Percentiles rank a stretch among this genome's conserved stretches.
These are phyloP conservation scores for Trametes cinnabarina DNA, from an alignment of 768 basidiomycete genomes.

Conservation along the genomic window DNA sequence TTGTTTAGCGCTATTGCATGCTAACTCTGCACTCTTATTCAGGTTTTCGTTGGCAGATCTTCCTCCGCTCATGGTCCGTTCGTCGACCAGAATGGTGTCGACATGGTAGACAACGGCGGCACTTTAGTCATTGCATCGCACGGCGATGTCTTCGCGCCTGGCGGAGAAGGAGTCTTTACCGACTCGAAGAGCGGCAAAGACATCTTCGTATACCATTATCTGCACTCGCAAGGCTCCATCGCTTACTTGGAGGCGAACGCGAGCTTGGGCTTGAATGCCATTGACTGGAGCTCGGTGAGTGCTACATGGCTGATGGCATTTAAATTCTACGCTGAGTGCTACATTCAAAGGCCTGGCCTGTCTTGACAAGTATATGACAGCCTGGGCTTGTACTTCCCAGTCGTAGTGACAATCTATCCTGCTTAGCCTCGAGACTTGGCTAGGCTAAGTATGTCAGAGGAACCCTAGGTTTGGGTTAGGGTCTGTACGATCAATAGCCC, in stretches of 20 bases:
- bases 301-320: no score
- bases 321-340: not conserved
- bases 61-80: conserved; percentile 21
- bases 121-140: conserved; percentile 28
- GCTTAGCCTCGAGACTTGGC: no score
- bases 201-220: conserved; percentile 19
- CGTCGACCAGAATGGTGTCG: conserved; percentile 13
- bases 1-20: no score
- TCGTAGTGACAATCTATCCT: no score
- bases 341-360: conserved; percentile 10
- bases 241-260: conserved; percentile 13
- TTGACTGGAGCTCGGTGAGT: conserved; percentile 20
- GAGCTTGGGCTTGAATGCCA: conserved; percentile 12
- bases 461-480: not conserved
- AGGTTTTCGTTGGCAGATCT: conserved; percentile 24
- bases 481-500: not conserved
- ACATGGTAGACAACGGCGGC: conserved; percentile 19
- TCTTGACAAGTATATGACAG: conserved; percentile 10
- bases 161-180: conserved; percentile 19
- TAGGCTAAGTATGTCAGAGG: no score
- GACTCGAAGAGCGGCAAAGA: conserved; percentile 11
- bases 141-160: conserved; percentile 30
- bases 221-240: conserved; percentile 3
- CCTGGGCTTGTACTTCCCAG: not conserved
- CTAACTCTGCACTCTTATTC: no score